Evolutionary conservation across 441 rosid species (phyloP).

Genomic region (Arabidopsis lyrata): DNA sequence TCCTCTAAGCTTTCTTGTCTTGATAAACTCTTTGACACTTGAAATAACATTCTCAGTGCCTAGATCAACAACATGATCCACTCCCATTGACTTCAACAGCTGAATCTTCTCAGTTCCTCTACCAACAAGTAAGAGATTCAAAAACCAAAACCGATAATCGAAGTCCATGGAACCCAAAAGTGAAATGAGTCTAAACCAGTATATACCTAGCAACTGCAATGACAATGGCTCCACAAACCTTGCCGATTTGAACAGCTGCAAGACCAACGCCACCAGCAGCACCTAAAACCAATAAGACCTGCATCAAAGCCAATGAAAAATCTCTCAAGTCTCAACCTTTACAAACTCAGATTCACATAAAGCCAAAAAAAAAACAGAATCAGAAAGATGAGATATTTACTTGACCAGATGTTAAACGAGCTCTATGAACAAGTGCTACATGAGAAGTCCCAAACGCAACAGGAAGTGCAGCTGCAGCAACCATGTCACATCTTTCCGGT

Average conservation of each 20-base stretch:
- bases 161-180: background rate
- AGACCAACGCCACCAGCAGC: conserved; percentile 99
- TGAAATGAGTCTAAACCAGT: background rate
- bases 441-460: conserved; percentile 96
- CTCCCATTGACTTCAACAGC: conserved; percentile 77
- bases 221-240: conserved; percentile 80
- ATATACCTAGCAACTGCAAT: conserved; percentile 86
- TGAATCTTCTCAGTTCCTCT: conserved; percentile 83
- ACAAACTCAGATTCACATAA: conserved; percentile 22
- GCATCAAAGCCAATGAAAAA: conserved; percentile 6
- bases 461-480: conserved; percentile 87
- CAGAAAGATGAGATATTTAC: conserved; percentile 42
- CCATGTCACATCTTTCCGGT: conserved; percentile 82
- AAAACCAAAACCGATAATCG: background rate
- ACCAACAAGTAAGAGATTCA: background rate
- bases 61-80: conserved; percentile 84
- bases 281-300: conserved; percentile 95
- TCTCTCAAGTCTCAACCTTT: conserved; percentile 13
- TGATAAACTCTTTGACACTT: conserved; percentile 82
- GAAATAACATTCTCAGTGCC: conserved; percentile 64
- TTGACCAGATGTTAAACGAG: conserved; percentile 74
- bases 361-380: background rate
- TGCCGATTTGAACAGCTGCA: conserved; percentile 94
- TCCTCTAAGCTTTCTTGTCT: conserved; percentile 79
- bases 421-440: conserved; percentile 92